Conservation (phyloP, 352 stramenopile species). For the Globisporangium cederbergense region DNA sequence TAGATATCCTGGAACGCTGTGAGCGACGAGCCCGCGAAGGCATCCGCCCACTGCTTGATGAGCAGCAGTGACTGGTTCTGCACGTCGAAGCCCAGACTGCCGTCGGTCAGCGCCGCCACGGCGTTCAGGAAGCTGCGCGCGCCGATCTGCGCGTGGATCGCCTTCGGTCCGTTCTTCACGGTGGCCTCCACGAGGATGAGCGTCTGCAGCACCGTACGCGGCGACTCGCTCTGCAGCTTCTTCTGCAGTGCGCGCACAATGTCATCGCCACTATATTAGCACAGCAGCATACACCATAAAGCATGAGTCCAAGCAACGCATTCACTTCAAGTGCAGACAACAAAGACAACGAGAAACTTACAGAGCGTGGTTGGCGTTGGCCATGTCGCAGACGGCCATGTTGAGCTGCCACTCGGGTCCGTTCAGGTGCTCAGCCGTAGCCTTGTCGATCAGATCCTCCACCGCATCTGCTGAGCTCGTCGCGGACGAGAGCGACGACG, state of each 20-base stretch:
- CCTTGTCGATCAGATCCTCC: slow-evolving; percentile 47
- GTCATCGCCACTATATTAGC: slow-evolving; percentile 41
- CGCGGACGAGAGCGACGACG: slow-evolving; percentile 4
- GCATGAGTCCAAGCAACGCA: neutral
- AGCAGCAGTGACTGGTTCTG: slow-evolving; percentile 70
- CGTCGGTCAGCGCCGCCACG: slow-evolving; percentile 63
- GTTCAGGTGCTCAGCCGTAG: slow-evolving; percentile 46
- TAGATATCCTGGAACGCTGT: slow-evolving; percentile 75
- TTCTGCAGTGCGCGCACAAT: slow-evolving; percentile 58
- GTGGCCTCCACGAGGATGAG: slow-evolving; percentile 68
- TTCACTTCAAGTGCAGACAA: neutral
- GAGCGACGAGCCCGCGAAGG: slow-evolving; percentile 46
- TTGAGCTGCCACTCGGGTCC: slow-evolving; percentile 73
- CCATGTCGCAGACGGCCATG: slow-evolving; percentile 64
- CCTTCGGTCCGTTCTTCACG: slow-evolving; percentile 73
- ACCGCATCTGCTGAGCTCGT: slow-evolving; percentile 9
- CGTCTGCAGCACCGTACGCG: slow-evolving; percentile 45
- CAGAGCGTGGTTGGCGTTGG: slow-evolving; percentile 46
- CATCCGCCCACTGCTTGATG: slow-evolving; percentile 82
- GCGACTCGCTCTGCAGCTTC: slow-evolving; percentile 46
- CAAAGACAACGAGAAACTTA: slow-evolving; percentile 16
- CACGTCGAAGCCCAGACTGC: slow-evolving; percentile 64
- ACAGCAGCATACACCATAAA: neutral
- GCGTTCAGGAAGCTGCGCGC: slow-evolving; percentile 64
- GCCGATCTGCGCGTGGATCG: slow-evolving; percentile 53